Base-by-base conservation (phyloP, 148 eudicot genomes). In the Vaccinium corymbosum region DNA sequence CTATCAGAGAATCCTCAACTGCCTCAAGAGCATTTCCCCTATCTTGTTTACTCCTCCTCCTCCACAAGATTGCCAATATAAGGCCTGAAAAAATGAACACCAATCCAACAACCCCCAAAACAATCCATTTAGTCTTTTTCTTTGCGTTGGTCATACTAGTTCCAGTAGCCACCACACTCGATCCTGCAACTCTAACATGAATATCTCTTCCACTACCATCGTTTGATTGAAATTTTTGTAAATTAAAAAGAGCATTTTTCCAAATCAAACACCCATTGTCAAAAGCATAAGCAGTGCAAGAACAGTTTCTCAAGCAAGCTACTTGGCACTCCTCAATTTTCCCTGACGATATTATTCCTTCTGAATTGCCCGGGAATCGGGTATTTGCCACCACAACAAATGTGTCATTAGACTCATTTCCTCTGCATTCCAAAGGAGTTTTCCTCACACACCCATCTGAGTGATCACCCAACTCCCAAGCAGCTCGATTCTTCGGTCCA, bases 271-370 rank as follows among this genome's bases (percentile, higher is more conserved):
- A 76, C 32, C 56, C 32, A 12, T 22, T 76, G 50, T 76, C 80
- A 27, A 27, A 68, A 22, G 35, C 71, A 64, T 64, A 64, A 25
- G 32, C 71, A 64, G 35, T 64, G 71, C 55, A 49, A 4, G 57
- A 76, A 76, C 80, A 76, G 22, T 49, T 76, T 9, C 57, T n/a
- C n/a, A 78, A 27, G 61, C 80, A 78, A 52, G 80, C 62, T 25
- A 50, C 29, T 13, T 78, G 29, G 38, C 80, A 78, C 38, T 25
- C 62, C 15, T 78, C 80, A 5, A 78, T 53, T 15, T 78, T 52
- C 32, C 20, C 20, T 6, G 2, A 38, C 15, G 35, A 27, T 25
- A 68, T 0, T 25, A 25, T 12, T 17, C 3, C 17, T 29, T 13
- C 62, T 27, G 80, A 78, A 27, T 78, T 27, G 7, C 0, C 62